Evolutionary conservation across 139 green algal species (phyloP).

Genomic region (Raphidocelis subcapitata): DNA sequence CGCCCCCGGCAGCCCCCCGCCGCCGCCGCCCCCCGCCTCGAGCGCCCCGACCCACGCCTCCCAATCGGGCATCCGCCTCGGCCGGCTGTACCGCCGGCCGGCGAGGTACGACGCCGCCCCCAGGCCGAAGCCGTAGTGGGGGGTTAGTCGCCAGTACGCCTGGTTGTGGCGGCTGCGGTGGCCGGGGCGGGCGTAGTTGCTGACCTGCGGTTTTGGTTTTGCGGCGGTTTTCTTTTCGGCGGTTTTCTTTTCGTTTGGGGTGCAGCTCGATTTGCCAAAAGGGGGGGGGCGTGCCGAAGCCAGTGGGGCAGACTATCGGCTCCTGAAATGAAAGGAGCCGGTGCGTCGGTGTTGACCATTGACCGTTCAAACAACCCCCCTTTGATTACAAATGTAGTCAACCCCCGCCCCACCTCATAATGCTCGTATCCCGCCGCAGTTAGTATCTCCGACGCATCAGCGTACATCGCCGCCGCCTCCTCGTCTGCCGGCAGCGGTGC

Average conservation of each 20-base stretch:
- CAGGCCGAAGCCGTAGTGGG: constrained; percentile 90
- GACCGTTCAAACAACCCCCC: no score
- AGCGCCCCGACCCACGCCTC: constrained; percentile 62
- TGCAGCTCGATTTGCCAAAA: no score
- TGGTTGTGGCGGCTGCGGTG: constrained; percentile 87
- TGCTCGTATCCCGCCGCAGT: constrained; percentile 82
- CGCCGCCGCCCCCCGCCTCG: neutral
- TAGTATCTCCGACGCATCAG: constrained; percentile 56
- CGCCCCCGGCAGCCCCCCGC: neutral
- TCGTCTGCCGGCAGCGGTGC: constrained; percentile 66
- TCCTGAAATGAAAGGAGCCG: no score
- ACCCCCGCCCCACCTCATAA: constrained; percentile 80
- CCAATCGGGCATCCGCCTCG: constrained; percentile 73
- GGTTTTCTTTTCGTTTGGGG: no score
- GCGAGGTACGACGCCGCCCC: constrained; percentile 81
- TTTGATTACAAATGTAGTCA: no score
- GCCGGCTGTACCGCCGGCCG: constrained; percentile 69
- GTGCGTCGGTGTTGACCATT: no score
- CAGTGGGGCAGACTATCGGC: no score
- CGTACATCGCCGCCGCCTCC: constrained; percentile 78
- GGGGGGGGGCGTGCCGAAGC: no score
- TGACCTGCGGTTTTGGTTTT: no score
- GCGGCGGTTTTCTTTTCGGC: no score
- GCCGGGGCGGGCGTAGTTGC: constrained; percentile 83
- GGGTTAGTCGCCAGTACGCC: constrained; percentile 79